Percentiles rank a stretch among this genome's conserved stretches.
Conservation (phyloP, 208 protist genomes). For the Novymonas esmeraldas region DNA sequence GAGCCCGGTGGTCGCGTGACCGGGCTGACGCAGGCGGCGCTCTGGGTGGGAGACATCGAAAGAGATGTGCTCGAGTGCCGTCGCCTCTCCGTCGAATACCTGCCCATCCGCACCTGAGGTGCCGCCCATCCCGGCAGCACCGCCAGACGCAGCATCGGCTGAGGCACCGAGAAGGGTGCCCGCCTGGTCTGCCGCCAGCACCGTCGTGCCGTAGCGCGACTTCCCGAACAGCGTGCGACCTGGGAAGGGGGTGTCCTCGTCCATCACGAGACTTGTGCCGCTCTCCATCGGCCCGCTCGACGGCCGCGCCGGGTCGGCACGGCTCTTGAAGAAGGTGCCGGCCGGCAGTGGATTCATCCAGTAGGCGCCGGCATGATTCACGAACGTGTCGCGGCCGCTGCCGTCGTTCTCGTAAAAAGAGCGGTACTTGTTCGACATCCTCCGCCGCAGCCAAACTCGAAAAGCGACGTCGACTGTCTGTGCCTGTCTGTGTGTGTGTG, state of each 20-base stretch:
- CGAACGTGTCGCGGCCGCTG: conserved; percentile 75
- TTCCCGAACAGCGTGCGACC: conserved; percentile 58
- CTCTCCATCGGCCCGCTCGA: background rate
- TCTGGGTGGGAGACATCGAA: conserved; percentile 64
- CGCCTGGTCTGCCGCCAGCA: conserved; percentile 25
- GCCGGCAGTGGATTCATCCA: conserved; percentile 83
- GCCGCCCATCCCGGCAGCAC: conserved; percentile 3
- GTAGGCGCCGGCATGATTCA: conserved; percentile 79
- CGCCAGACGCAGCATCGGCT: background rate
- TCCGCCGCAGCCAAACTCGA: background rate
- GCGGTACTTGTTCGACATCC: conserved; percentile 18
- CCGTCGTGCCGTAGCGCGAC: conserved; percentile 74
- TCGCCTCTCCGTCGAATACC: conserved; percentile 52
- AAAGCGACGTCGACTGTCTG: too few species aligned
- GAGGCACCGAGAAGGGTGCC: background rate
- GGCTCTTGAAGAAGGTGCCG: conserved; percentile 56
- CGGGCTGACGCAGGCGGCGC: conserved; percentile 58
- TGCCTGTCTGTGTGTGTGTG: too few species aligned
- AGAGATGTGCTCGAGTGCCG: conserved; percentile 45
- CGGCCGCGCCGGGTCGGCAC: background rate
- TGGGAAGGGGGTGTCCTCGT: conserved; percentile 21
- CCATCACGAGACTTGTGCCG: conserved; percentile 12
- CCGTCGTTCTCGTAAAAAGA: conserved; percentile 65
- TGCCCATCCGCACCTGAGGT: conserved; percentile 7
- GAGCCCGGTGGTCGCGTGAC: conserved; percentile 42